Evolutionary conservation across 2,329 filamentous ascomycete genomes (phyloP), one percentile per base, ranked within the genome.

Genomic region (Trichophyton verrucosum): DNA sequence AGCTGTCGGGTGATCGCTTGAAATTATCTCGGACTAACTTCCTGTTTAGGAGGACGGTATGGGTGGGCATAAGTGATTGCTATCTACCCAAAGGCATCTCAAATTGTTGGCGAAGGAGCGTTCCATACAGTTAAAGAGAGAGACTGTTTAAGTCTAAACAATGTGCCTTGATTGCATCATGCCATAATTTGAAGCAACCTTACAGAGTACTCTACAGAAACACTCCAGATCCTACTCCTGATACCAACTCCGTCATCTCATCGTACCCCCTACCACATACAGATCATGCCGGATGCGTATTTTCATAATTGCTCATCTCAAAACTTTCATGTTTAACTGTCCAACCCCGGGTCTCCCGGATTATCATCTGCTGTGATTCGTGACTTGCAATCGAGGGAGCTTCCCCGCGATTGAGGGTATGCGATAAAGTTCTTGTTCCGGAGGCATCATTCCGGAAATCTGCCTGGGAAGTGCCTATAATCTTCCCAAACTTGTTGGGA

Each of bases 321-420:
- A 53, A 62, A 30, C 33, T 59, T 38, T 62, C 61, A 44, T 62
- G 61, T 27, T 62, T 46, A 27, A 62, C 56, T 40, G 42, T 64
- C 65, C 66, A 68, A 33, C 62, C 63, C 22, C 51, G 59, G 2
- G 65, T 67, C 27, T 65, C 49, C 11, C 60, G 64, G 24, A 67
- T 67, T 47, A 66, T 65, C 62, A 67, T 53, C 49, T 62, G 63
- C 24, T 60, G 63, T 1, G 63, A 63, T 17, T 65, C 56, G 13
- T 65, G 61, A 30, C 61, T 62, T 5, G 38, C 61, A 17, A 59
- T 27, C 36, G 53, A 57, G n/a, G 17, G 27, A 24, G 46, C 44
- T 33, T n/a, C 22, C 36, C 56, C 61, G 15, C 22, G 56, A 17
- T 55, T 22, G 20, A 17, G 15, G 13, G 44, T 17, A 20, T 47